Conservation (phyloP, 768 basidiomycete genomes). For the Lactarius sp. region DNA sequence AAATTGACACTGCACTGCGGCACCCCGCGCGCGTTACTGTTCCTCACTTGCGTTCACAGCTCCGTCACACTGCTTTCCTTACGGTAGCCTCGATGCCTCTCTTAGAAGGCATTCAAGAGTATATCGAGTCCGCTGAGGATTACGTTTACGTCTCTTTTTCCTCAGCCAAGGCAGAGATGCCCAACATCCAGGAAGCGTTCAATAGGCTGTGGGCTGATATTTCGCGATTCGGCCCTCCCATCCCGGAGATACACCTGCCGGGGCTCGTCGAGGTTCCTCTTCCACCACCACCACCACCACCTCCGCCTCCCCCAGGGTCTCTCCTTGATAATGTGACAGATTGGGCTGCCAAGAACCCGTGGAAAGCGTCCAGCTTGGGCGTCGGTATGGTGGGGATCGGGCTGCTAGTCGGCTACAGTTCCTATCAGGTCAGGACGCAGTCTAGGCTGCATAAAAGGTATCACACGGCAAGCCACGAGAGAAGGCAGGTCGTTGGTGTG, state of each 20-base stretch:
- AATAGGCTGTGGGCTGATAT: constrained; percentile 75
- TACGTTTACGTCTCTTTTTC: constrained; percentile 56
- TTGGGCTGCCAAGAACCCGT: constrained; percentile 58
- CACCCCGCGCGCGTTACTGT: neutral
- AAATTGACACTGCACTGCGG: no score
- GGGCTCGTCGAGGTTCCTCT: constrained; percentile 71
- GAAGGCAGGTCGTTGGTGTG: constrained; percentile 45
- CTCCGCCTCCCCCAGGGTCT: constrained; percentile 40
- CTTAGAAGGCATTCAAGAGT: constrained; percentile 21
- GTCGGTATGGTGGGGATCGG: constrained; percentile 57
- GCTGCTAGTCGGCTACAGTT: constrained; percentile 54
- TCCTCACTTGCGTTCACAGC: neutral
- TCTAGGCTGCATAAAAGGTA: constrained; percentile 26
- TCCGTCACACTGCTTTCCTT: neutral
- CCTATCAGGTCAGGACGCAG: constrained; percentile 26
- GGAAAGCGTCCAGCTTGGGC: constrained; percentile 50
- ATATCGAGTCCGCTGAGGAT: constrained; percentile 63
- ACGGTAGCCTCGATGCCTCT: constrained; percentile 17
- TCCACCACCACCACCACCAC: constrained; percentile 47
- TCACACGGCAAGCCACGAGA: constrained; percentile 33
- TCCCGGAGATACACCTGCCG: constrained; percentile 54
- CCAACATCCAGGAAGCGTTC: constrained; percentile 58
- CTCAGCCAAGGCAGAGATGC: constrained; percentile 54
- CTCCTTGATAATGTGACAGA: constrained; percentile 43
- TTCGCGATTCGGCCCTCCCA: constrained; percentile 60